These are phyloP conservation scores for Linanthus parryae DNA, from an alignment of 148 eudicot genomes.

Conservation along the genomic window DNA sequence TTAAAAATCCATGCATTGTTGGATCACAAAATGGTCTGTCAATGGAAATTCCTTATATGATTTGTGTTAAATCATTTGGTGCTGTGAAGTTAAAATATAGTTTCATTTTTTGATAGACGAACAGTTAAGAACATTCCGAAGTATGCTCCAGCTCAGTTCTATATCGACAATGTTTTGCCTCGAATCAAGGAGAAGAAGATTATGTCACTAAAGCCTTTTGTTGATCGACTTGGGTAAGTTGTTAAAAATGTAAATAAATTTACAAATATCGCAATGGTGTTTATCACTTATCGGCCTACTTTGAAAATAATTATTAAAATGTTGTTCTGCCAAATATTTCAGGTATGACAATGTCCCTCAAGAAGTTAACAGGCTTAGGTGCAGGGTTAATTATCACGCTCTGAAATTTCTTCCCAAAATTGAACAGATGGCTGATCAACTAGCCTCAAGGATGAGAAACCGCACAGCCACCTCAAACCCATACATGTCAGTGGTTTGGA, in stretches of 20 bases:
- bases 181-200: conserved; percentile 97
- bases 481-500: conserved; percentile 54
- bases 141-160: conserved; percentile 93
- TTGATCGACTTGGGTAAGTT: conserved; percentile 97
- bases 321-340: too few species aligned
- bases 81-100: too few species aligned
- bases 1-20: too few species aligned
- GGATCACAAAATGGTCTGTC: too few species aligned
- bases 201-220: conserved; percentile 97
- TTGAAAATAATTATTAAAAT: not conserved
- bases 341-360: conserved; percentile 97
- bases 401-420: conserved; percentile 94
- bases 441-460: conserved; percentile 94
- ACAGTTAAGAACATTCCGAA: conserved; percentile 97
- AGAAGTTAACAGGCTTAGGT: conserved; percentile 88
- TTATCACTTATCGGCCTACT: too few species aligned
- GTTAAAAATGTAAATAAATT: not conserved
- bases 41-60: too few species aligned
- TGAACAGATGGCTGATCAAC: conserved; percentile 85
- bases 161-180: conserved; percentile 97
- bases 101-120: conserved; percentile 49
- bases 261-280: too few species aligned
- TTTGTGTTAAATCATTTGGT: too few species aligned
- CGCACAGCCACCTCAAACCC: conserved; percentile 82
- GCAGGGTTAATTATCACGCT: conserved; percentile 97